phyloP scores from a whole-genome alignment of 257 asterid species.

The Nicotiana tabacum region DNA sequence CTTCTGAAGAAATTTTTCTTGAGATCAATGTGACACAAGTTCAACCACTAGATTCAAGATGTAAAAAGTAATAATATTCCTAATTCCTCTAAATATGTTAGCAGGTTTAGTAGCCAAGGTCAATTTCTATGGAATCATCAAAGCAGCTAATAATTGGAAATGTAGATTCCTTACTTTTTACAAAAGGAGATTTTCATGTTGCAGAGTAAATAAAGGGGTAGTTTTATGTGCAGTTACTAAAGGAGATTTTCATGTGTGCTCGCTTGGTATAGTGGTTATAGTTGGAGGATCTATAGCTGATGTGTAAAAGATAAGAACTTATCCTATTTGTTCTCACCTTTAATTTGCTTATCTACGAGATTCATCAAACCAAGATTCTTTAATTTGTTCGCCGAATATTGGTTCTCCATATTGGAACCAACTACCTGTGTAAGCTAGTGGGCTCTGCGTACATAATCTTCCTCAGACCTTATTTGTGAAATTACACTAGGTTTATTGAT shows the following conservation, averaged over 20 bases:
- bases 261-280: slow-evolving; percentile 5
- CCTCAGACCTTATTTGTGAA: too few relatives aligned
- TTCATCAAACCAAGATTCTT: not conserved
- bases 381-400: not conserved
- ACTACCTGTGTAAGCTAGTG: too few relatives aligned
- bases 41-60: not conserved
- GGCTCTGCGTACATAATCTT: too few relatives aligned
- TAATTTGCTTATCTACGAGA: not conserved
- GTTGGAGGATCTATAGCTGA: slow-evolving; percentile 39
- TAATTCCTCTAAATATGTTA: not conserved
- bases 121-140: slow-evolving; percentile 11
- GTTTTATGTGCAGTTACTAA: not conserved
- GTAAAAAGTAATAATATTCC: not conserved
- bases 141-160: slow-evolving; percentile 16
- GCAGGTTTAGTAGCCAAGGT: not conserved
- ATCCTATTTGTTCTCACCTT: slow-evolving; percentile 29
- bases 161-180: not conserved
- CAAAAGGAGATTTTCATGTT: not conserved
- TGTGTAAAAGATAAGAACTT: slow-evolving; percentile 52
- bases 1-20: not conserved
- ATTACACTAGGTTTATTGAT: too few relatives aligned
- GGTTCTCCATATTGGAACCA: not conserved
- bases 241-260: not conserved
- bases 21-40: not conserved
- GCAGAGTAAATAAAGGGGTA: not conserved